These are phyloP conservation scores for Gonapodya prolifera DNA, from an alignment of 192 early-diverging fungal genomes.

Conservation along the genomic window DNA sequence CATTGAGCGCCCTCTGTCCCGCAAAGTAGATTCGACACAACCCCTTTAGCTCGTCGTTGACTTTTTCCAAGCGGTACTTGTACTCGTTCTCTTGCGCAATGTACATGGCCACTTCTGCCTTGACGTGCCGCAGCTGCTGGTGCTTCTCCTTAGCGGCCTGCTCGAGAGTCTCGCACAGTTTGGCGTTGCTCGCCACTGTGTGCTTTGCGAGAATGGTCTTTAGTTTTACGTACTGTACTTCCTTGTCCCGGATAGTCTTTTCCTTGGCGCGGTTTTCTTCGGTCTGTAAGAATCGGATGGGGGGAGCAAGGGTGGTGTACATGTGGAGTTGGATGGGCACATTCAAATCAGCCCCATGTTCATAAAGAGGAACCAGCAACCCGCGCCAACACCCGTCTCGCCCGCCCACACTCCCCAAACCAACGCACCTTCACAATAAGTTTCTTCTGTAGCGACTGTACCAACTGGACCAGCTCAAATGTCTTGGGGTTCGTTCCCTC, in stretches of 20 bases:
- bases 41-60: slow-evolving; percentile 23
- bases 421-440: slow-evolving; percentile 25
- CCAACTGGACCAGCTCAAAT: slow-evolving; percentile 39
- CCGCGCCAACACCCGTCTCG: background rate
- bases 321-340: background rate
- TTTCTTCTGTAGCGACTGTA: slow-evolving; percentile 44
- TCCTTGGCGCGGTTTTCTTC: slow-evolving; percentile 39
- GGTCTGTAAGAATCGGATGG: slow-evolving; percentile 11
- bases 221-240: slow-evolving; percentile 39
- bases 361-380: background rate
- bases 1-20: background rate
- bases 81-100: slow-evolving; percentile 39
- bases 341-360: background rate
- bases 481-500: slow-evolving; percentile 45
- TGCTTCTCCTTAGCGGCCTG: slow-evolving; percentile 44
- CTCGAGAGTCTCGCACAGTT: slow-evolving; percentile 38
- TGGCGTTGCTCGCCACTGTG: slow-evolving; percentile 17
- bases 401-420: background rate
- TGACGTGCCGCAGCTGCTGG: slow-evolving; percentile 39
- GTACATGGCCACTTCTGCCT: slow-evolving; percentile 48
- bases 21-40: slow-evolving; percentile 2
- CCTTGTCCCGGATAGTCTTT: slow-evolving; percentile 30
- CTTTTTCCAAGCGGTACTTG: slow-evolving; percentile 22
- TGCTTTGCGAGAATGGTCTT: slow-evolving; percentile 41
- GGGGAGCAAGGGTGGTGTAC: too few species aligned